Evolutionary conservation across 192 early-diverging fungal genomes (phyloP).

Genomic region (Umbelopsis isabellina): DNA sequence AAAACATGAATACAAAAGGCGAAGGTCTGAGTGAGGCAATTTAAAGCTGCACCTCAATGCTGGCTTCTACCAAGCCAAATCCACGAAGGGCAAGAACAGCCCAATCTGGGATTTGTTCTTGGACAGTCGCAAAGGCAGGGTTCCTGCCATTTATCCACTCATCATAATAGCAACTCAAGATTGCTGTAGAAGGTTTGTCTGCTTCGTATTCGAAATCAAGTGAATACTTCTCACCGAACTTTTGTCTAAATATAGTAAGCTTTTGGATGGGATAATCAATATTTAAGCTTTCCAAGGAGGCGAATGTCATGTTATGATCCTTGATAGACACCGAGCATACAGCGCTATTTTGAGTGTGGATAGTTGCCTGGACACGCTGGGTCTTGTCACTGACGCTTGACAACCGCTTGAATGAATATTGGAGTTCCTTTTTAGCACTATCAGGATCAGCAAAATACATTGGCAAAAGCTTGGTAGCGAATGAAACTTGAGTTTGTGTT

Average conservation of each 20-base stretch:
- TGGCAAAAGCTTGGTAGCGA: not conserved
- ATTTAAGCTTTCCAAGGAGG: not conserved
- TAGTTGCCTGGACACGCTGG: not conserved
- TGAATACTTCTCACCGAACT: slow-evolving; percentile 10
- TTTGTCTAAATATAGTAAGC: slow-evolving; percentile 12
- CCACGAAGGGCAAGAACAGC: slow-evolving; percentile 39
- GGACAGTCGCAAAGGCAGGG: slow-evolving; percentile 49
- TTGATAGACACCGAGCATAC: slow-evolving; percentile 16
- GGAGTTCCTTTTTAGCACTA: slow-evolving; percentile 23
- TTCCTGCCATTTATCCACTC: slow-evolving; percentile 52
- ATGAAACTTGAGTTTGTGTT: slow-evolving; percentile 22
- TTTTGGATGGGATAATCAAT: not conserved
- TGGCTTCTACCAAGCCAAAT: slow-evolving; percentile 28
- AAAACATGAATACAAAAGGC: no score
- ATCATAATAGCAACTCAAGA: slow-evolving; percentile 51
- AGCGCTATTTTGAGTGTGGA: slow-evolving; percentile 1
- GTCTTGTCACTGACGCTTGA: not conserved
- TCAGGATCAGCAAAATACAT: slow-evolving; percentile 16
- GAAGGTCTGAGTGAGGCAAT: not conserved
- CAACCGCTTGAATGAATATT: slow-evolving; percentile 8
- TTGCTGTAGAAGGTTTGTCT: slow-evolving; percentile 30
- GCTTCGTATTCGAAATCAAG: slow-evolving; percentile 23
- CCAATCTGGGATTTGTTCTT: slow-evolving; percentile 38
- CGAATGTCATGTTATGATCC: not conserved
- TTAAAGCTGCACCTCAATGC: not conserved